Base-by-base conservation (phyloP, 2,329 filamentous ascomycete species). In the Colletotrichum eremochloae region DNA sequence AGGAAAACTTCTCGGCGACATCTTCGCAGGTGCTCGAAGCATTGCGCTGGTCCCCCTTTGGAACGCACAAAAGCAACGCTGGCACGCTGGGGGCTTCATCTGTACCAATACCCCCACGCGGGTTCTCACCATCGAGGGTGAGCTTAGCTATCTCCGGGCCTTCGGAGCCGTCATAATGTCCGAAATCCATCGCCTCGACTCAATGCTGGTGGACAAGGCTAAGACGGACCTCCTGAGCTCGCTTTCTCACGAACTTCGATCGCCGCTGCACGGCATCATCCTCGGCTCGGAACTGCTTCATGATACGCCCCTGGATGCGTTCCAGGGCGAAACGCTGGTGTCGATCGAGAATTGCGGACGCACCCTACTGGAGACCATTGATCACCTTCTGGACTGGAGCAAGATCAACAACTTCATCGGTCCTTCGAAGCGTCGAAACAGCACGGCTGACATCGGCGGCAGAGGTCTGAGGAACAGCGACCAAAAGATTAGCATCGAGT, bases 191-290 rank as follows among this genome's bases (percentile, higher is more conserved):
- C 82, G 86, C 2, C 72, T 88, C 5, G 78, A 83, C 14, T 76
- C 80, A 0, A 67, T 79, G 14, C 76, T 78, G 12, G 81, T 82
- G 0, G 82, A 85, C 44, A 84, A 81, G 64, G 85, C 87, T 42
- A 90, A 90, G 76, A 85, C 86, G 1, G 88, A 90, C 68, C 86
- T 90, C 46, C 84, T 92, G 9, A 86, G 87, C 0, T 90, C 87
- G 1, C 85, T 92, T 7, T 89, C 87, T 3, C 90, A 92, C 75
- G 90, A 92, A 76, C 79, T 92, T 18, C 83, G 90, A 5, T 89
- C 87, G 2, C 90, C 90, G 0, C 80, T 92, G 0, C 89, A 92
- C 67, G 90, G 89, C 2, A 86, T 91, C 42, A 79, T 91, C 0
- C 85, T 87, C 0, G 88, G 82, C 63, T 82, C 84, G 1, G 88